Conservation (phyloP, 2,329 filamentous ascomycete species). For the Penicillium decumbens region DNA sequence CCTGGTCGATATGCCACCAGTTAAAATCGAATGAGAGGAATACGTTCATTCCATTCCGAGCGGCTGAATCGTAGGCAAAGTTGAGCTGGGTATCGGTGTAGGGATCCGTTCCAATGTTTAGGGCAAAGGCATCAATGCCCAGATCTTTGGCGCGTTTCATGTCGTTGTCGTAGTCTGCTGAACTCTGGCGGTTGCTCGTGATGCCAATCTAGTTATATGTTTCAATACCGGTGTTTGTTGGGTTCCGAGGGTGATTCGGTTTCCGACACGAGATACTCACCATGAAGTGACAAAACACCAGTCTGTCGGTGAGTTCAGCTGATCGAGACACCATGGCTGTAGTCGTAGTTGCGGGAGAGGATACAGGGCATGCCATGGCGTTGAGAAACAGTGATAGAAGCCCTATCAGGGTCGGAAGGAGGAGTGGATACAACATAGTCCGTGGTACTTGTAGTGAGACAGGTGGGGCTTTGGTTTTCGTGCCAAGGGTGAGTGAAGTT, state of each 20-base stretch:
- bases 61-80: conserved; percentile 49
- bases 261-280: conserved; percentile 18
- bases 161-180: conserved; percentile 47
- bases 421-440: background rate
- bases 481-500: no score
- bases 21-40: conserved; percentile 58
- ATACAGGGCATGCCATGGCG: background rate
- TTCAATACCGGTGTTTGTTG: background rate
- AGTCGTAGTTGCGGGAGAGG: conserved; percentile 14
- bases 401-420: conserved; percentile 8
- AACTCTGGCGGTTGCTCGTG: conserved; percentile 40
- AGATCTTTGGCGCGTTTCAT: conserved; percentile 44
- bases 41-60: conserved; percentile 48
- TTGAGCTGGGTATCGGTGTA: conserved; percentile 46
- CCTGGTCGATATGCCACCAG: conserved; percentile 41
- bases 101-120: conserved; percentile 48
- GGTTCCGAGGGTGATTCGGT: background rate
- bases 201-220: conserved; percentile 41
- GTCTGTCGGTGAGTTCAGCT: conserved; percentile 14
- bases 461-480: background rate
- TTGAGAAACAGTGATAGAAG: conserved; percentile 1
- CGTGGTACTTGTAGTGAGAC: background rate
- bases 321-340: background rate
- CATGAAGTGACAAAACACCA: conserved; percentile 47
- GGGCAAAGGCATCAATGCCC: conserved; percentile 49